These are phyloP conservation scores for Aethionema arabicum DNA, from an alignment of 345 rosid genomes.

Conservation along the genomic window DNA sequence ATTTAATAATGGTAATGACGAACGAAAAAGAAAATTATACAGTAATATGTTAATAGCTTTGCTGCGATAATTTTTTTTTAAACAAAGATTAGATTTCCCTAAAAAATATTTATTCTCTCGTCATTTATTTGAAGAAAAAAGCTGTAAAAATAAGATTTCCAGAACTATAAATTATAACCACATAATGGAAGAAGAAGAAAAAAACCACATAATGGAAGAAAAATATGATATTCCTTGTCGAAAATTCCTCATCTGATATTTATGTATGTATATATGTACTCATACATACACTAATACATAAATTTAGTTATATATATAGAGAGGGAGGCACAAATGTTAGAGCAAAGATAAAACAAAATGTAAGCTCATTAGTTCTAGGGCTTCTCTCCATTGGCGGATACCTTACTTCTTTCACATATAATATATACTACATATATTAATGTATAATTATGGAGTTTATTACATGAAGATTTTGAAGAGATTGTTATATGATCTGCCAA, in stretches of 20 bases:
- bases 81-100: not conserved
- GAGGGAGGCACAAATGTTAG: not conserved
- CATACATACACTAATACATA: not conserved
- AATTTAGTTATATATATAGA: constrained; percentile 7
- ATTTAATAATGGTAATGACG: too few species aligned
- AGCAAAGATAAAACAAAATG: not conserved
- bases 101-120: constrained; percentile 5
- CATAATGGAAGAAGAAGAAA: constrained; percentile 18
- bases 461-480: not conserved
- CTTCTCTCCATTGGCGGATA: constrained; percentile 69
- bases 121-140: constrained; percentile 21
- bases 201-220: constrained; percentile 2
- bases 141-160: constrained; percentile 26
- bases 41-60: too few species aligned
- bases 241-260: constrained; percentile 1
- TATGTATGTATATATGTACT: not conserved
- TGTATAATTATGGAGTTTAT: not conserved
- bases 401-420: not conserved
- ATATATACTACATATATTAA: not conserved
- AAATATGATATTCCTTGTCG: constrained; percentile 26
- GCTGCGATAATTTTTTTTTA: too few species aligned
- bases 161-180: not conserved
- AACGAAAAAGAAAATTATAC: too few species aligned
- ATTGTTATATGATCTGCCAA: constrained; percentile 50
- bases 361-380: constrained; percentile 68